Evolutionary conservation across 345 rosid species (phyloP), one percentile per base, ranked within the genome.

Genomic region (Heritiera fomes): DNA sequence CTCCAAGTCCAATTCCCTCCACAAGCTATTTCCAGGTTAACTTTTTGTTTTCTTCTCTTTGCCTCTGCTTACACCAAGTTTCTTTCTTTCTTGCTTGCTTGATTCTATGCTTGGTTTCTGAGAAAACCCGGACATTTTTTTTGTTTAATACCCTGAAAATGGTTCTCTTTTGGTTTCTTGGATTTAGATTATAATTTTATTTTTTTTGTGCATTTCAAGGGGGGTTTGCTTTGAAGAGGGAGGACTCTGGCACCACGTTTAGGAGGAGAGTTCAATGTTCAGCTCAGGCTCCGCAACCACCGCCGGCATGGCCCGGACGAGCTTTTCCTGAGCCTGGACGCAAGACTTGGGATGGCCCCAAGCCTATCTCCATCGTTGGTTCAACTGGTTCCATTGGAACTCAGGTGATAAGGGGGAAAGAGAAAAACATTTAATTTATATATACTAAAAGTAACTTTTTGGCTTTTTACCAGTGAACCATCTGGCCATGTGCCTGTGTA

Each of bases 271-370:
- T 94, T 15, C 87, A 86, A 72, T 94, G 98, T 86, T 94, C 91
- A 60, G 89, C 84, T 82, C 75, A 69, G 59, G 59, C 80, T 70
- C 90, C 87, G 76, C 85, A 84, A 43, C 90, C 88, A 28, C 99
- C 97, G 78, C 89, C 98, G 11, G 98, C 99, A 17, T 96, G 99
- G 99, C 97, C 98, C 5, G 98, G 99, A 7, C 88, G 93, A 78
- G 98, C 99, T 77, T 85, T 84, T 75, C 90, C 87, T 0, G 97
- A 93, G 77, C 66, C 88, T 0, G 92, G 85, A 73, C 88, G 86
- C 40, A 89, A 81, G 84, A 86, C 90, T 68, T 91, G 96, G 94
- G 97, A 90, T 76, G 97, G 97, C 77, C 97, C 97, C 0, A 96
- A 96, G 79, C 98, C 98, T n/a, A 89, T 96, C 61, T 93, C 98